Base-by-base conservation (phyloP, 2,329 filamentous ascomycete species). In the Hypoxylon sp. region DNA sequence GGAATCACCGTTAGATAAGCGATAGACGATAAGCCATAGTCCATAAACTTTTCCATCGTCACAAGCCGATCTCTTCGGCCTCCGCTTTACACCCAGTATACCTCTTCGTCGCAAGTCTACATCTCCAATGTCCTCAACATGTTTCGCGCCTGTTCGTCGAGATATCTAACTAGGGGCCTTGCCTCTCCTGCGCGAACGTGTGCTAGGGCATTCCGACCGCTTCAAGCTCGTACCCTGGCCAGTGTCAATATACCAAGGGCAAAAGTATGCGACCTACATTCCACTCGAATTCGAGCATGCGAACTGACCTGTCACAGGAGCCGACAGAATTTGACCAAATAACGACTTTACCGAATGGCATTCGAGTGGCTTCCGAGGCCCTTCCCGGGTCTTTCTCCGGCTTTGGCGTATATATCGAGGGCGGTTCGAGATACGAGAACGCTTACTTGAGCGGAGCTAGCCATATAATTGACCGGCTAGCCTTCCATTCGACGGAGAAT, bases 321-420 rank as follows among this genome's bases (percentile, higher is more conserved):
- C 93, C 93, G 13, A 91, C 90, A 53, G 93, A 97, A 71, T 88
- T 97, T 75, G 93, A 98, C 80, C 86, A 91, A 72, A 91, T 98
- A 75, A 97, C 94, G 6, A 94, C 91, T 1, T 88, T 99, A 15
- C 85, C 93, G 54, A 99, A 99, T 86, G 96, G 96, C 77, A 84
- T 99, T 72, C 93, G 95, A 64, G 93, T 99, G 65, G 96, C 96
- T 24, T 97, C 95, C 48, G 96, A 99, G 80, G 94, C 94, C 62
- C 87, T 98, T 10, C 94, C 95, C 0, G 96, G 96, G 46, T 94
- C 94, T 74, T 99, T 99, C 80, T 93, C 94, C 3, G 96, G 94
- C 55, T 92, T 99, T 15, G 96, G 96, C 48, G 93, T 98, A 69
- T 99, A 98, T 82, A 89, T 99, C 77, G 94, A 98, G 79, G 94